A percentile compares a stretch with the other conserved stretches of the same genome.
These are phyloP conservation scores for Erythrobasidium hasegawianum DNA, from an alignment of 1,284 basidiomycete species.

Conservation along the genomic window DNA sequence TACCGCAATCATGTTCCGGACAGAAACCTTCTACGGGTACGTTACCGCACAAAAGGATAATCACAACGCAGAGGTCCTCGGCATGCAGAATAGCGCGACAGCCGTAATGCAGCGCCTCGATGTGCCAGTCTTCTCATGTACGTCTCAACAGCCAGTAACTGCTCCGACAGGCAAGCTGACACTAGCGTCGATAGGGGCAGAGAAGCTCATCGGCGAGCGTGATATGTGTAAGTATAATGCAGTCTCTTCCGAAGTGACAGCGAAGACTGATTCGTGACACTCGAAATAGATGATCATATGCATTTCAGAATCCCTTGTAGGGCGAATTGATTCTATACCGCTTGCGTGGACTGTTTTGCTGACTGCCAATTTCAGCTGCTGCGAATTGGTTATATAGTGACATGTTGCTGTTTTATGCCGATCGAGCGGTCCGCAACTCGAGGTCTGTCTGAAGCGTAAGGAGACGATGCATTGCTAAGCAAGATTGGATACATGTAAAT, in stretches of 20 bases:
- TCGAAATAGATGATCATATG: too few species aligned
- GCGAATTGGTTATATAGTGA: slow-evolving; percentile 1
- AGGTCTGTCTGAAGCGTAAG: too few species aligned
- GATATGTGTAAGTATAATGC: not conserved
- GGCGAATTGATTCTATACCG: not conserved
- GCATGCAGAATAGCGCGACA: not conserved
- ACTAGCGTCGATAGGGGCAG: not conserved
- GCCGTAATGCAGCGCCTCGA: not conserved
- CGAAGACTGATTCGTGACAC: not conserved
- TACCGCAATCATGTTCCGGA: slow-evolving; percentile 3
- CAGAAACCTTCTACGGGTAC: not conserved
- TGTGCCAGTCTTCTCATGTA: slow-evolving; percentile 1
- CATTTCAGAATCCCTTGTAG: not conserved
- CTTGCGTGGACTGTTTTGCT: not conserved
- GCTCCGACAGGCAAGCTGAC: slow-evolving; percentile 1
- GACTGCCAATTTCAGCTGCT: not conserved
- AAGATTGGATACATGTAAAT: too few species aligned
- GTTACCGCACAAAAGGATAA: not conserved
- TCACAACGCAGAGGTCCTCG: not conserved
- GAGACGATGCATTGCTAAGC: too few species aligned
- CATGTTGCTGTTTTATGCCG: not conserved
- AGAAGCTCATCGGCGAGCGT: not conserved
- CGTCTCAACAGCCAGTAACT: not conserved
- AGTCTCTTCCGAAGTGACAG: not conserved
- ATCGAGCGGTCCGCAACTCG: too few species aligned